Base-by-base conservation (phyloP, 2,329 filamentous ascomycete genomes). In the Berkeleyomyces rouxiae region DNA sequence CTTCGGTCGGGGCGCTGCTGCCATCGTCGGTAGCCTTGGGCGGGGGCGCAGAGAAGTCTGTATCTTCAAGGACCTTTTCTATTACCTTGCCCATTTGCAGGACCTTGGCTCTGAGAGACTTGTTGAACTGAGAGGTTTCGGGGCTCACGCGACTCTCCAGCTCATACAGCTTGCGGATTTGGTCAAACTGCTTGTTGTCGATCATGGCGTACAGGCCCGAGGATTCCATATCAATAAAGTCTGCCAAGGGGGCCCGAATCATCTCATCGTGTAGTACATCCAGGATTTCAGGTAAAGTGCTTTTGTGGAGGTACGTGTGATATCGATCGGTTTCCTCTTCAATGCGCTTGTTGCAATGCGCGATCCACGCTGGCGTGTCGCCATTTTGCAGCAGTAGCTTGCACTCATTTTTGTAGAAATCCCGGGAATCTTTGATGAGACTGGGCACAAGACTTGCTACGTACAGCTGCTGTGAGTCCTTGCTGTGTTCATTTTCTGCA, bases 131-230 rank as follows among this genome's bases (percentile, higher is more conserved):
- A 0, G 74, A 70, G 70, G 92, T 95, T 64, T 85, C 84, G 0
- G 77, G 72, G 68, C 97, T 90, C 0, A 96, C 87, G 42, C 89
- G 80, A 7, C 81, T 76, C 62, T 95, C 86, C 2, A 97, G 79
- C 16, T 84, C 79, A 72, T 93, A 97, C 3, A 97, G 77, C 59
- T 90, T 84, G n/a, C 79, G 78, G 7, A 99, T 77, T 68, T 95
- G 90, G 3, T 87, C 82, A 42, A 87, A 69, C 66, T 86, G 83
- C 72, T 96, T 87, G 68, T 96, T 91, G 72, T 96, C 88, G 59
- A 97, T 84, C 92, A 99, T 97, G 70, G 84, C 84, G 66, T 82
- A 84, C 49, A 96, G 80, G 0, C 93, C 93, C 66, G 86, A 96
- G 4, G 82, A 82, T 68, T 96, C 90, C 73, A 96, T 83, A 58